A percentile compares a stretch with the other conserved stretches of the same genome.
phyloP scores from a whole-genome alignment of 768 basidiomycete genomes.

The Leucogyrophana mollusca region DNA sequence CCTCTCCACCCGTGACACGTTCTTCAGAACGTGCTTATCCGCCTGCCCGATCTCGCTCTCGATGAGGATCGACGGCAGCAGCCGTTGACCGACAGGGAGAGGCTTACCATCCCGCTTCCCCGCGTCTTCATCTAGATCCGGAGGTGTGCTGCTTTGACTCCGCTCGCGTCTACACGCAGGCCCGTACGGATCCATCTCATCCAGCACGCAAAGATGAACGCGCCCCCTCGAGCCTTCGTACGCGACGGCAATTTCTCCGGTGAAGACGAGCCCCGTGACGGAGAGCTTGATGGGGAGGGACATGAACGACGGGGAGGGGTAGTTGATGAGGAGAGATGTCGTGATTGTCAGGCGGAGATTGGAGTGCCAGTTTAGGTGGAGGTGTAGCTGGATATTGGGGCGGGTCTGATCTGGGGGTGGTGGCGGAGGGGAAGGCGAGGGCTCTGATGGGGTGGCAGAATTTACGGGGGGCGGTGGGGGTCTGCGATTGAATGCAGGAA shows the following conservation, averaged over 20 bases:
- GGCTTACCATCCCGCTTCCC: slow-evolving; percentile 56
- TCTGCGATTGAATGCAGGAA: slow-evolving; percentile 11
- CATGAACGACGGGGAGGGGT: slow-evolving; percentile 96
- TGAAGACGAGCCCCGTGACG: slow-evolving; percentile 86
- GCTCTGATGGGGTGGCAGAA: slow-evolving; percentile 15
- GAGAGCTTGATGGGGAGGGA: slow-evolving; percentile 91
- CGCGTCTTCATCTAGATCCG: slow-evolving; percentile 63
- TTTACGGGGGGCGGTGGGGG: slow-evolving; percentile 16
- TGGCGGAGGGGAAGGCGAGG: slow-evolving; percentile 8
- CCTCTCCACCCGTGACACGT: slow-evolving; percentile 91
- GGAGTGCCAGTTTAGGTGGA: slow-evolving; percentile 83
- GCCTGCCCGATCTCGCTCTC: slow-evolving; percentile 96
- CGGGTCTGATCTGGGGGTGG: slow-evolving; percentile 20
- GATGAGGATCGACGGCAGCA: slow-evolving; percentile 85
- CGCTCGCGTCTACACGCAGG: slow-evolving; percentile 60
- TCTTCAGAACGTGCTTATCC: slow-evolving; percentile 94
- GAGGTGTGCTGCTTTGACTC: slow-evolving; percentile 48
- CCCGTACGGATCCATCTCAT: slow-evolving; percentile 84
- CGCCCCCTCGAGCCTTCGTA: slow-evolving; percentile 83
- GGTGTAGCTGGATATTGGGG: slow-evolving; percentile 86
- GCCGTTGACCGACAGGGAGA: slow-evolving; percentile 74
- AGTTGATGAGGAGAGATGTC: slow-evolving; percentile 94
- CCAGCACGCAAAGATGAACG: slow-evolving; percentile 85
- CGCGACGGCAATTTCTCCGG: slow-evolving; percentile 85
- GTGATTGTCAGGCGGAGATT: slow-evolving; percentile 86